Evolutionary conservation across 2,329 filamentous ascomycete genomes (phyloP), one percentile per base, ranked within the genome.

Genomic region (Zopfia rhizophila): DNA sequence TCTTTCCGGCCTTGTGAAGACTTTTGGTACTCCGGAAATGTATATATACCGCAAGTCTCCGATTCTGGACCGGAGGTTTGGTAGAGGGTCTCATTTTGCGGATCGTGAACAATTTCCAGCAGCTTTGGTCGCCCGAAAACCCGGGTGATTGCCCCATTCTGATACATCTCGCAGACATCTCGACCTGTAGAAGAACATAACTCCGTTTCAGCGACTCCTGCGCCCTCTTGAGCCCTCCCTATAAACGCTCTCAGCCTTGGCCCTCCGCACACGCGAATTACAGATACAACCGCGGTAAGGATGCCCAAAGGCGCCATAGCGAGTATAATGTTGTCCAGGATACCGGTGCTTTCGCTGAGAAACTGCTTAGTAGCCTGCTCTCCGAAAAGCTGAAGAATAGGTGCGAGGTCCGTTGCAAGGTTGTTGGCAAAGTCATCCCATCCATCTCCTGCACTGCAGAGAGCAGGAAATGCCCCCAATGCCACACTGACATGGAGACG

Each of bases 371-470:
- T 66, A 13, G 65, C 55, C 16, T 60, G 53, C 22, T 69, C 66
- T 3, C 64, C 64, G 22, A 70, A 69, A 0, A 70, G 55, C 0
- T 53, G 28, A 2, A 66, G 12, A 1, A 67, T 24, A 10, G 57
- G 57, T 3, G 41, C 48, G 2, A 75, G 53, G 39, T 75, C 71
- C 1, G 69, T 69, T 1, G 66, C 66, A 44, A 75, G 65, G 29
- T 75, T 72, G 46, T 73, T 69, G 2, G 68, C 60, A 38, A 75
- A 72, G 18, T 73, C 61, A 28, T 72, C 69, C 67, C 70, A 72
- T n/a, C n/a, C n/a, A n/a, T n/a, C n/a, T n/a, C n/a, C n/a, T n/a
- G n/a, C n/a, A n/a, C n/a, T n/a, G n/a, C n/a, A n/a, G n/a, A n/a
- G n/a, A n/a, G n/a, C n/a, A n/a, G n/a, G n/a, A n/a, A n/a, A n/a